Base-by-base conservation (phyloP, 345 rosid genomes). In the Camelina neglecta region DNA sequence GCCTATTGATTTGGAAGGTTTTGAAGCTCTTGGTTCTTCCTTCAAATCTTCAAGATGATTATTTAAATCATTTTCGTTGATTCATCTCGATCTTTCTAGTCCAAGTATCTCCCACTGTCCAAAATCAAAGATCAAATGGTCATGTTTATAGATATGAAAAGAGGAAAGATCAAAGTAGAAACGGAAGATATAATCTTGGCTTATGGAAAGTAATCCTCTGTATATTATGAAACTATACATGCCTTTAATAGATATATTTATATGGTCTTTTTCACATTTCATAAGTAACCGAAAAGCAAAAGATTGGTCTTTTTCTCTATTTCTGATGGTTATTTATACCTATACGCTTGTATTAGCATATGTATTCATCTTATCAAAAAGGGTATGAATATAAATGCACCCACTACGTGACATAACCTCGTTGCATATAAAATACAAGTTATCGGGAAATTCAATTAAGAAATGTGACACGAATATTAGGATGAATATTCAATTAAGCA, bases 101-200 rank as follows among this genome's bases (percentile, higher is more conserved):
- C 65, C 66, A 50, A 41, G 65, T 73, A 59, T 73, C 29, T 73
- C 36, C 18, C 70, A 78, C 77, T 78, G 42, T 71, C 77, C 68
- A 60, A 73, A 79, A 73, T 60, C 45, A 73, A 78, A 60, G 72
- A 67, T 73, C n/a, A 79, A 78, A 60, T 47, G 54, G 59, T 65
- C 60, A 53, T 56, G 78, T 67, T 67, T 60, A 54, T 61, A 73
- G 60, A 79, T 62, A 54, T 44, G 53, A 67, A 33, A 65, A 60
- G 11, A 38, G 53, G 8, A 42, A 73, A 51, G 18, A 60, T 72
- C 74, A 73, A 68, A 66, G 16, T 47, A 66, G 51, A 59, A 72
- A 78, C 39, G 77, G 77, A 72, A 78, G 67, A 60, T 57, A 60
- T 57, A 62, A 78, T 72, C 81, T 65, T 72, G 41, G 44, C 11